phyloP scores from a whole-genome alignment of 129 eudicot species.

The Ambrosia trifida region DNA sequence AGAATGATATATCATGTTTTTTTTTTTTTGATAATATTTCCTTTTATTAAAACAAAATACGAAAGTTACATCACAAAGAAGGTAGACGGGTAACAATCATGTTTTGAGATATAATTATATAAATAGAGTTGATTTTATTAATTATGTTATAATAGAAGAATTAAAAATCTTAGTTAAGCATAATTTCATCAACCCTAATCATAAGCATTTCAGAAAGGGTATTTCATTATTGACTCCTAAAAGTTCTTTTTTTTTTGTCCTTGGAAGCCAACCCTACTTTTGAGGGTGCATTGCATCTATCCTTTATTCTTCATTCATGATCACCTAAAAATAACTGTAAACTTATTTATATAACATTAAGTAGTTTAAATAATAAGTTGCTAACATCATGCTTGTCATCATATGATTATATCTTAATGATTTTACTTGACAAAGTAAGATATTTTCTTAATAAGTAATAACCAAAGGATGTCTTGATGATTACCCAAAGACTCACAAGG shows the following conservation, averaged over 20 bases:
- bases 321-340: constrained; percentile 13
- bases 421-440: constrained; percentile 13
- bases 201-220: background rate
- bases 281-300: constrained; percentile 28
- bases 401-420: constrained; percentile 8
- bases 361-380: background rate
- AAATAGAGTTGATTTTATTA: too few relatives aligned
- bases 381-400: constrained; percentile 30
- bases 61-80: too few relatives aligned
- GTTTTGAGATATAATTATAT: too few relatives aligned
- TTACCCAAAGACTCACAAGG: background rate
- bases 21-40: too few relatives aligned
- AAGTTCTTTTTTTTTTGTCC: background rate
- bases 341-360: background rate
- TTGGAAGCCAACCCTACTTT: constrained; percentile 22
- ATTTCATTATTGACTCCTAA: constrained; percentile 4
- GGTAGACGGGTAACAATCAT: too few relatives aligned
- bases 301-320: constrained; percentile 20
- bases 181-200: constrained; percentile 17
- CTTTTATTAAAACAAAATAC: too few relatives aligned
- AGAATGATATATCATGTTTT: too few relatives aligned
- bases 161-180: background rate
- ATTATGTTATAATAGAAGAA: background rate
- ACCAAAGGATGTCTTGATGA: background rate
- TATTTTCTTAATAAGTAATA: background rate